phyloP scores from a whole-genome alignment of 176 grass and related monocot species.

The Carex kokanica region DNA sequence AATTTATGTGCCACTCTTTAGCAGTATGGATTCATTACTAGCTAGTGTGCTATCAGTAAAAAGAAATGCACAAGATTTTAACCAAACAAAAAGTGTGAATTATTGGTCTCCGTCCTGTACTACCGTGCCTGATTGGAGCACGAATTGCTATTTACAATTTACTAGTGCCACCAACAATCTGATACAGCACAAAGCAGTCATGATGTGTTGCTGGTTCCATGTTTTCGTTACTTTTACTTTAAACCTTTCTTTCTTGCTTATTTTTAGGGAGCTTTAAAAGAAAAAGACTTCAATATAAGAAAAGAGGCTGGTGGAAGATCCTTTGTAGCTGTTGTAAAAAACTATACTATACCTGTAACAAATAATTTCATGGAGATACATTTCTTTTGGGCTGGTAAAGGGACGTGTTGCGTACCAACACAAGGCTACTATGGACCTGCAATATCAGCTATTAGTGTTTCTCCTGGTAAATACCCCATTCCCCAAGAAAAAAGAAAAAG shows the following conservation, averaged over 20 bases:
- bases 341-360: constrained; percentile 50
- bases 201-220: not conserved
- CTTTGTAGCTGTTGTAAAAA: constrained; percentile 43
- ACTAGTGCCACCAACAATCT: not conserved
- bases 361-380: constrained; percentile 91
- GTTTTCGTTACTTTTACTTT: not conserved
- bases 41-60: not conserved
- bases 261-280: constrained; percentile 51
- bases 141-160: not conserved
- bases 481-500: not conserved
- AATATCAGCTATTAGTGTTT: constrained; percentile 64
- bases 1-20: not conserved
- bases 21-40: not conserved
- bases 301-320: constrained; percentile 67
- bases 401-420: constrained; percentile 69
- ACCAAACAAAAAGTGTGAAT: not conserved
- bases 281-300: constrained; percentile 86
- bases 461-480: constrained; percentile 28
- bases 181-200: not conserved
- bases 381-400: constrained; percentile 94
- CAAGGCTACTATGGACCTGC: constrained; percentile 77
- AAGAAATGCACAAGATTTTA: not conserved
- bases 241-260: constrained; percentile 2
- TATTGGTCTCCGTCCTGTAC: not conserved
- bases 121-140: not conserved